A percentile compares a stretch with the other conserved stretches of the same genome.
phyloP scores from a whole-genome alignment of 768 basidiomycete genomes.

The Serendipita sp. region DNA sequence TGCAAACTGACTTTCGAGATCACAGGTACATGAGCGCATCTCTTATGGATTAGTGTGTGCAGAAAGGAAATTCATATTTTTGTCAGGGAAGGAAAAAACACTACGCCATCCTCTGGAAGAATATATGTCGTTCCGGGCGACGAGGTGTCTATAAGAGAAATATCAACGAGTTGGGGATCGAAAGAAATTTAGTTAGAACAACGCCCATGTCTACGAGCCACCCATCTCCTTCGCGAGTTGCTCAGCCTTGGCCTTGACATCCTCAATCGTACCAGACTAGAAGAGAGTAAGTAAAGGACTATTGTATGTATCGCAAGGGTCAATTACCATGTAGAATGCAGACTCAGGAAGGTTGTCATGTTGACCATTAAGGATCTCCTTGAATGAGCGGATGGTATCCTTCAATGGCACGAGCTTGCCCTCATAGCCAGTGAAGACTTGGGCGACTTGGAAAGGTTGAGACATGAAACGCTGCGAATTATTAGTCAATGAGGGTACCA shows the following conservation, averaged over 20 bases:
- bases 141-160: too few species aligned
- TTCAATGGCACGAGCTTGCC: constrained; percentile 93
- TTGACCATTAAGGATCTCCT: constrained; percentile 82
- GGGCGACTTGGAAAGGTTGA: constrained; percentile 98
- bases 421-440: constrained; percentile 99
- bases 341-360: constrained; percentile 89
- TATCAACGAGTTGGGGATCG: too few species aligned
- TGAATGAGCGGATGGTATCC: constrained; percentile 94
- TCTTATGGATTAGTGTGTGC: too few species aligned
- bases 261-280: constrained; percentile 83
- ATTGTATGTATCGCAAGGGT: background rate
- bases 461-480: constrained; percentile 99
- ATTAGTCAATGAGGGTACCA: constrained; percentile 62
- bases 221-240: constrained; percentile 91
- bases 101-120: too few species aligned
- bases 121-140: too few species aligned
- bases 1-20: too few species aligned
- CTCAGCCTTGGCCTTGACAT: constrained; percentile 94
- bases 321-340: constrained; percentile 86
- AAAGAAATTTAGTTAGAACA: background rate
- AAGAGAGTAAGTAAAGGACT: constrained; percentile 6
- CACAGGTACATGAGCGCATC: too few species aligned
- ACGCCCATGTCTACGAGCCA: constrained; percentile 17
- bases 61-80: too few species aligned
- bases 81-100: too few species aligned